Conservation (phyloP, 306 rosid species). For the Urtica urens region DNA sequence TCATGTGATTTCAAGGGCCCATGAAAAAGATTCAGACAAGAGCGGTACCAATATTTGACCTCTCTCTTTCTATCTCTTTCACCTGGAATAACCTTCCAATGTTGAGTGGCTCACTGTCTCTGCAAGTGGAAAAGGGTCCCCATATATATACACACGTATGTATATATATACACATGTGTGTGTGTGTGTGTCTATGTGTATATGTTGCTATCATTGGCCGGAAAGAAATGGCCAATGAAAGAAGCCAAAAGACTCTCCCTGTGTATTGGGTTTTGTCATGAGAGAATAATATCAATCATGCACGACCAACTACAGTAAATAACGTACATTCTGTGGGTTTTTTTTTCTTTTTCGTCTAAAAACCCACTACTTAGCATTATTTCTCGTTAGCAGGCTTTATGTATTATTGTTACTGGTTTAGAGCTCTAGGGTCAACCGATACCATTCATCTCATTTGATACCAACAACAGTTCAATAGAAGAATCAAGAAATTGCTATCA, state of each 20-base stretch:
- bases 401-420: slow-evolving; percentile 13
- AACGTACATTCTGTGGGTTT: slow-evolving; percentile 22
- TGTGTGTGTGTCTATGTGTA: slow-evolving; percentile 42
- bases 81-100: slow-evolving; percentile 38
- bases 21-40: slow-evolving; percentile 30
- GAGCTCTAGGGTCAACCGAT: slow-evolving; percentile 16
- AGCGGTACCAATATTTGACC: slow-evolving; percentile 28
- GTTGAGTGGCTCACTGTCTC: slow-evolving; percentile 39
- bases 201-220: slow-evolving; percentile 41
- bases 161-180: too few relatives aligned
- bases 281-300: slow-evolving; percentile 29
- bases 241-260: slow-evolving; percentile 30
- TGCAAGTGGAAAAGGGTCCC: slow-evolving; percentile 56
- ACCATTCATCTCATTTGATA: slow-evolving; percentile 16
- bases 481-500: not conserved
- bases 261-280: slow-evolving; percentile 28
- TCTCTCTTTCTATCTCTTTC: not conserved
- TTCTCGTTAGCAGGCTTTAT: slow-evolving; percentile 17
- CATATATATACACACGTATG: slow-evolving; percentile 28
- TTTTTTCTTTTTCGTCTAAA: slow-evolving; percentile 13
- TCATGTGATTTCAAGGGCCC: slow-evolving; percentile 44
- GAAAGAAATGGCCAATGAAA: slow-evolving; percentile 30
- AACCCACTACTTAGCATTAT: slow-evolving; percentile 22
- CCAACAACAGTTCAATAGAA: not conserved
- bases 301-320: slow-evolving; percentile 28